Conservation (phyloP, 768 basidiomycete species). For the Favolaschia claudopus region DNA sequence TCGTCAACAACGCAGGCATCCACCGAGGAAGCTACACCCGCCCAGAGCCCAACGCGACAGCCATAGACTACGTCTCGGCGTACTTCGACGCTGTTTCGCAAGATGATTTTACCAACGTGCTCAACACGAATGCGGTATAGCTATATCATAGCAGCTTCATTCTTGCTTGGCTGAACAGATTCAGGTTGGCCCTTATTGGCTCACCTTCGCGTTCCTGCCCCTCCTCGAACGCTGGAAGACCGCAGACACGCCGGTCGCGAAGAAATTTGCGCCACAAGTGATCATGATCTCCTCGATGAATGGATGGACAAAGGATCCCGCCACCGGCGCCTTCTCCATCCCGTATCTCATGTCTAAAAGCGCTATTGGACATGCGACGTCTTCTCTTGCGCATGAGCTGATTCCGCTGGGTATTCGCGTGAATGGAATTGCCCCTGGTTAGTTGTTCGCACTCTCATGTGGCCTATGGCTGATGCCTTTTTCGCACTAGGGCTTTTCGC, state of each 20-base stretch:
- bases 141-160: too few relatives aligned
- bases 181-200: slow-evolving; percentile 62
- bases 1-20: slow-evolving; percentile 60
- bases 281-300: slow-evolving; percentile 62
- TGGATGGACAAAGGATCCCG: slow-evolving; percentile 57
- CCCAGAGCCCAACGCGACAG: slow-evolving; percentile 36
- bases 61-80: slow-evolving; percentile 45
- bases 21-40: slow-evolving; percentile 35
- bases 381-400: slow-evolving; percentile 55
- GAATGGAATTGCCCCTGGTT: slow-evolving; percentile 54
- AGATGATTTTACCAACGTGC: slow-evolving; percentile 43
- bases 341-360: slow-evolving; percentile 58
- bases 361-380: slow-evolving; percentile 54
- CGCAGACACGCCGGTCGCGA: slow-evolving; percentile 32
- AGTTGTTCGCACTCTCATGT: slow-evolving; percentile 1
- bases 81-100: slow-evolving; percentile 48
- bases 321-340: slow-evolving; percentile 47
- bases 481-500: slow-evolving; percentile 40
- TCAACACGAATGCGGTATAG: slow-evolving; percentile 51
- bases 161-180: too few relatives aligned
- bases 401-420: slow-evolving; percentile 55
- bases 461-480: neutral
- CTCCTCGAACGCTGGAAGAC: slow-evolving; percentile 57
- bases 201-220: slow-evolving; percentile 64
- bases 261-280: slow-evolving; percentile 53